Evolutionary conservation across 768 basidiomycete genomes (phyloP).

Genomic region (Lactarius sp.): DNA sequence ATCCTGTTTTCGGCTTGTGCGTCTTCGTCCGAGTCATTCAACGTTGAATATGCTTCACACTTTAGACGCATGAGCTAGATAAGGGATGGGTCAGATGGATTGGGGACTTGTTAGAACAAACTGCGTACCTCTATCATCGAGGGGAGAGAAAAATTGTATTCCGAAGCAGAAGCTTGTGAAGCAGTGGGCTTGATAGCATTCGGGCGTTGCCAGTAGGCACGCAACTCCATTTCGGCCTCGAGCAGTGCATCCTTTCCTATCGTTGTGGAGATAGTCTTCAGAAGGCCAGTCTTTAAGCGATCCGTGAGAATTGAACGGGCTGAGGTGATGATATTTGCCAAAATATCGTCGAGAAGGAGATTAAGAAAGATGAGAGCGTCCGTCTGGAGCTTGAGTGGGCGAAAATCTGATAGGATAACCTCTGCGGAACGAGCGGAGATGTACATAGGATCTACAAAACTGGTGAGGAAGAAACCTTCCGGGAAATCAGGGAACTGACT

Average conservation of each 20-base stretch:
- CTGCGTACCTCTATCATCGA: constrained; percentile 68
- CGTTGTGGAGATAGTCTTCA: constrained; percentile 68
- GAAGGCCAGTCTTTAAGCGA: constrained; percentile 63
- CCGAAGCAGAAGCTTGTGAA: constrained; percentile 41
- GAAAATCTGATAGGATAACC: constrained; percentile 86
- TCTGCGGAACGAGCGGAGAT: constrained; percentile 83
- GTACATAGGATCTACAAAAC: constrained; percentile 58
- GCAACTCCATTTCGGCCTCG: constrained; percentile 89
- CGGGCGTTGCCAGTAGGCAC: constrained; percentile 83
- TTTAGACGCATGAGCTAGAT: constrained; percentile 71
- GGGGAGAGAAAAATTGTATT: constrained; percentile 59
- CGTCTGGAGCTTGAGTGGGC: constrained; percentile 78
- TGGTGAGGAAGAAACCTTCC: background rate
- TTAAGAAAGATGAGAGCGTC: constrained; percentile 80
- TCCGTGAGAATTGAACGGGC: constrained; percentile 69
- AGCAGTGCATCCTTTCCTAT: constrained; percentile 89
- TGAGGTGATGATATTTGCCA: constrained; percentile 63
- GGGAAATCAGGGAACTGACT: background rate
- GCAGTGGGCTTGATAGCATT: constrained; percentile 34
- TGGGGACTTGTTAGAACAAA: constrained; percentile 11
- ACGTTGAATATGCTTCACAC: constrained; percentile 83
- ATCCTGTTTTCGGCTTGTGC: constrained; percentile 56
- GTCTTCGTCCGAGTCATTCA: constrained; percentile 79
- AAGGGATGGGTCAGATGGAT: constrained; percentile 19
- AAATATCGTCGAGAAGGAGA: constrained; percentile 77